phyloP scores from a whole-genome alignment of 305 asterid species.

The Fraxinus baroniana region DNA sequence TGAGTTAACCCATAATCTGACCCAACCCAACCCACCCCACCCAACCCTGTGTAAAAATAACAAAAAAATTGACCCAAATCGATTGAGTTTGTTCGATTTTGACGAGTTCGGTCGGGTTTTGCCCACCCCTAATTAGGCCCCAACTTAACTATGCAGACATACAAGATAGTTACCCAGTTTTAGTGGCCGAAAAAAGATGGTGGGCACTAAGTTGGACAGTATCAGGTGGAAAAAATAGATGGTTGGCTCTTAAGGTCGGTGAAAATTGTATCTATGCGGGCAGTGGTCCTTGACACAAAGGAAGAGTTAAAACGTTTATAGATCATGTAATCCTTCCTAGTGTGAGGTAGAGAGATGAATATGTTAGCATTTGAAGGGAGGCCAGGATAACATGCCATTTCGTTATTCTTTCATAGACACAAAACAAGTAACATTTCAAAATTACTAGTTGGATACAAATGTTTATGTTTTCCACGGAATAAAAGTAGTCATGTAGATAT shows the following conservation, averaged over 20 bases:
- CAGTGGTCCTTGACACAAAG: neutral
- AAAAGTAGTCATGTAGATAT: neutral
- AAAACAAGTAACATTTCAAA: neutral
- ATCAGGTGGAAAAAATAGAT: neutral
- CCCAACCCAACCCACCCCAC: too few relatives aligned
- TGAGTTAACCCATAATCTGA: too few relatives aligned
- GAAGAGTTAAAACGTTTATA: too few relatives aligned
- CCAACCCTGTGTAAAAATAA: too few relatives aligned
- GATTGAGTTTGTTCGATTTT: too few relatives aligned
- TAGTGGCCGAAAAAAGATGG: neutral
- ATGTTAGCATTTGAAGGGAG: neutral
- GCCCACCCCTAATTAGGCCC: too few relatives aligned
- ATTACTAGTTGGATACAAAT: neutral
- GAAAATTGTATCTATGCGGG: neutral
- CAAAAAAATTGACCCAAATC: too few relatives aligned
- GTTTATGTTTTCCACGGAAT: neutral
- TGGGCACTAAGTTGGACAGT: neutral
- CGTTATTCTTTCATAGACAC: constrained; percentile 17
- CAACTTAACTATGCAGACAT: too few relatives aligned
- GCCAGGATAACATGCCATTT: too few relatives aligned
- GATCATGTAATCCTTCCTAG: neutral
- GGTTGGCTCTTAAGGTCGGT: neutral
- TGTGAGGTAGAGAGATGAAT: neutral
- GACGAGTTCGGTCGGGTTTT: too few relatives aligned
- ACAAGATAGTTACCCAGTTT: too few relatives aligned